phyloP scores from a whole-genome alignment of 23 red algal genomes.

The Gracilaria domingensis region DNA sequence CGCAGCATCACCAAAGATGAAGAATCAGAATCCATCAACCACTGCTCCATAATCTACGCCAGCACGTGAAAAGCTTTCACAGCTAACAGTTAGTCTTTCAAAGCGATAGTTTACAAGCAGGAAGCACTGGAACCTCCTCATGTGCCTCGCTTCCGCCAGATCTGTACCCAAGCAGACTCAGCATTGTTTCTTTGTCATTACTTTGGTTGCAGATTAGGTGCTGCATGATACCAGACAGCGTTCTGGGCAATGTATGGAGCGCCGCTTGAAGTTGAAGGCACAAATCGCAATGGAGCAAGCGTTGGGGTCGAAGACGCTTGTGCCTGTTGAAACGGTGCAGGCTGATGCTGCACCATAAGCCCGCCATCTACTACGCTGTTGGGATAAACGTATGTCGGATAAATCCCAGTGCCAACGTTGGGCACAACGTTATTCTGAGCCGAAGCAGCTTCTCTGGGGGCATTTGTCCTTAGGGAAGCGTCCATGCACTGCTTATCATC shows the following conservation, averaged over 20 bases:
- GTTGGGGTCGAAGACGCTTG: constrained; percentile 20
- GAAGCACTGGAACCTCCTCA: neutral
- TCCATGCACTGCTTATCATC: constrained; percentile 18
- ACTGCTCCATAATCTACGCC: neutral
- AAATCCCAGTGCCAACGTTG: constrained; percentile 14
- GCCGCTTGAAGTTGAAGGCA: constrained; percentile 12
- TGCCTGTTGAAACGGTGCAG: constrained; percentile 37
- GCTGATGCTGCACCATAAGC: constrained; percentile 15
- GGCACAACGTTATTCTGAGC: constrained; percentile 12
- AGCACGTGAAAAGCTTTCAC: neutral
- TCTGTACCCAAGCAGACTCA: neutral
- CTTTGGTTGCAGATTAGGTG: constrained; percentile 18
- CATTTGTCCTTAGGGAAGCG: neutral
- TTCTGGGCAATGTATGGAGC: constrained; percentile 22
- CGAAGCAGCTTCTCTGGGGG: neutral
- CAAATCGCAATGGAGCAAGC: constrained; percentile 18
- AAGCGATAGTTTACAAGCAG: constrained; percentile 13
- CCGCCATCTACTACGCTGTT: constrained; percentile 12
- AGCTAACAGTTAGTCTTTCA: constrained; percentile 6
- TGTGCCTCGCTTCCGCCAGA: neutral
- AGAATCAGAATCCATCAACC: neutral
- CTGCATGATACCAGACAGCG: constrained; percentile 18
- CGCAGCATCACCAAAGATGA: neutral
- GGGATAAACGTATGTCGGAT: constrained; percentile 27
- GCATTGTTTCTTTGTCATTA: neutral